Base-by-base conservation (phyloP, 2,329 filamentous ascomycete species). In the Colletotrichum somersetense region DNA sequence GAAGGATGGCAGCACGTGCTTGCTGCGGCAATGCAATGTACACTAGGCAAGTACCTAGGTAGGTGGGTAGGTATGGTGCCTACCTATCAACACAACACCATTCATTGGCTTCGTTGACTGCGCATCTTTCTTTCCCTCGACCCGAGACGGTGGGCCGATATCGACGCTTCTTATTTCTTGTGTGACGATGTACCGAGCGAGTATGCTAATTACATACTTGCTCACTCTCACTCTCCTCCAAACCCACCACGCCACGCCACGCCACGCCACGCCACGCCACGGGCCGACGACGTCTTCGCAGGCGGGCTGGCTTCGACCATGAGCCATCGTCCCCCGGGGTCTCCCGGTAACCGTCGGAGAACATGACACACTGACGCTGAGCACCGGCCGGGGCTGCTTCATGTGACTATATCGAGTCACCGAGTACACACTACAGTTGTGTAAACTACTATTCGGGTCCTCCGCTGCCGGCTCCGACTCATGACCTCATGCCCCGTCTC, bases 401-500 rank as follows among this genome's bases (percentile, higher is more conserved):
- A 50, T 67, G 57, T 26, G 57, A 57, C 16, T n/a, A n/a, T 3
- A 30, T 30, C 30, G 30, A 30, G 30, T 30, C 4, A 5, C 30
- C 30, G 30, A 30, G 30, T 30, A 30, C 4, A 30, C 30, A 30
- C 30, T 30, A 30, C 30, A 30, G 30, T 30, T 30, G 30, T 30
- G 30, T 30, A 30, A 5, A 30, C 30, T 30, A 30, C 30, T 30
- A 3, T 52, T 18, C 38, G 52, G 30, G 30, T 18, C 18, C 50
- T 30, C 50, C 44, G 58, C 69, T 42, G 58, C 59, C 66, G 59
- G 69, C 53, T 16, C 66, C 69, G 52, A 42, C 40, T 63, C 52
- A 61, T 69, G 69, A 59, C 66, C 65, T 68, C 65, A 61, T 67
- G 38, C n/a, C 64, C 46, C 50, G 65, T 68, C 42, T 63, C 50